Evolutionary conservation across 345 rosid species (phyloP).

Genomic region (Dipteronia dyeriana): DNA sequence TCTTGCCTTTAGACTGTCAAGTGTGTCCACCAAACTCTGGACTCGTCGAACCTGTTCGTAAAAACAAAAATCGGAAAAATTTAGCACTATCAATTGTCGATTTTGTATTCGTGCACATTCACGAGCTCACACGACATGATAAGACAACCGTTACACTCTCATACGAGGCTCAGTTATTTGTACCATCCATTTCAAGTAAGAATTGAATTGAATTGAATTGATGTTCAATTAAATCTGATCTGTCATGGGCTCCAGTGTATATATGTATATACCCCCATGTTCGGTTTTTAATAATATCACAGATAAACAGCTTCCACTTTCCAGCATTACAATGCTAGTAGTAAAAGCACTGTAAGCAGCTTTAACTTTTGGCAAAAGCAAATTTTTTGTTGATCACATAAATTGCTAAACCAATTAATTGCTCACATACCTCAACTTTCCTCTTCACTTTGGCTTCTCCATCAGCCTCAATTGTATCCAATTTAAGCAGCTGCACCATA

Average conservation of each 20-base stretch:
- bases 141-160: constrained; percentile 1
- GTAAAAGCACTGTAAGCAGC: constrained; percentile 7
- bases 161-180: constrained; percentile 13
- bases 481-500: constrained; percentile 48
- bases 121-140: constrained; percentile 19
- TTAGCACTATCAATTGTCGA: not conserved
- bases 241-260: constrained; percentile 16
- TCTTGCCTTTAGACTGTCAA: constrained; percentile 43
- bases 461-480: constrained; percentile 48
- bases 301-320: constrained; percentile 22
- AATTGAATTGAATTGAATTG: not conserved
- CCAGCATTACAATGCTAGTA: constrained; percentile 20
- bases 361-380: constrained; percentile 19
- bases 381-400: not conserved
- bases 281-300: constrained; percentile 15
- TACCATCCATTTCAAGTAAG: not conserved
- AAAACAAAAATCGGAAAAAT: not conserved
- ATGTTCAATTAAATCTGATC: constrained; percentile 1
- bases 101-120: not conserved
- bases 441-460: constrained; percentile 57
- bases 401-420: not conserved
- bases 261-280: not conserved
- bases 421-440: constrained; percentile 41
- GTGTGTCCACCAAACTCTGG: constrained; percentile 41
- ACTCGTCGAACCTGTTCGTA: constrained; percentile 39